Base-by-base conservation (phyloP, 495 filamentous ascomycete species). In the Parathielavia hyrcaniae region DNA sequence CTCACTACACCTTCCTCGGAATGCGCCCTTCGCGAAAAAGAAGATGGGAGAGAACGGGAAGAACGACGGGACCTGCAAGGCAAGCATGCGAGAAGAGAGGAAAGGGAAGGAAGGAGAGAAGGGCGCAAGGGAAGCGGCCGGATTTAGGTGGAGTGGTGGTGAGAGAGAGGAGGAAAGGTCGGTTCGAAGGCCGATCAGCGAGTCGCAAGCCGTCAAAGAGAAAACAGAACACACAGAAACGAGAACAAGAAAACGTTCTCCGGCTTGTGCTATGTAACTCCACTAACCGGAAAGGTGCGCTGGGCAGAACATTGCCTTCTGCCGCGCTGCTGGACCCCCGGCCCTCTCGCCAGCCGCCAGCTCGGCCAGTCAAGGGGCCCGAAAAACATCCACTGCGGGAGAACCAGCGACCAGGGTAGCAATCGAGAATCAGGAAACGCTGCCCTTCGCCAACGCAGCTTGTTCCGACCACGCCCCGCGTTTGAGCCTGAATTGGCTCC, bases 91-190 rank as follows among this genome's bases (percentile, higher is more conserved):
- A 70, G 65, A 68, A 67, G 36, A 30, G 47, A 66, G 64, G 64
- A 67, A 61, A 59, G 63, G 69, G 62, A 59, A 64, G 58, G 64
- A 64, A 55, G 44, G 62, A 60, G 61, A 63, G n/a, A 67, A 30
- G 3, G 26, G 26, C 26, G 3, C 26, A 30, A 30, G 61, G 73
- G 68, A 63, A 64, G 53, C 58, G 67, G 64, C 66, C 61, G 67
- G 69, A 71, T 77, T 69, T 70, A 69, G 62, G 68, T 68, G 68
- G 68, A 53, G 38, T 64, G 66, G 69, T 69, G 67, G 67, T 68
- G 69, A 71, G 71, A 66, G 71, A 66, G 70, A 69, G 63, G 20
- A 53, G 22, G 22, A 26, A 50, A 49, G 55, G 41, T 39, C 35
- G 40, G 47, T 38, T 53, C 20, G 43, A 52, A 16, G 55, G 55